Evolutionary conservation across 352 stramenopile species (phyloP), one percentile per base, ranked within the genome.

Genomic region (Phytopythium ostracodes): DNA sequence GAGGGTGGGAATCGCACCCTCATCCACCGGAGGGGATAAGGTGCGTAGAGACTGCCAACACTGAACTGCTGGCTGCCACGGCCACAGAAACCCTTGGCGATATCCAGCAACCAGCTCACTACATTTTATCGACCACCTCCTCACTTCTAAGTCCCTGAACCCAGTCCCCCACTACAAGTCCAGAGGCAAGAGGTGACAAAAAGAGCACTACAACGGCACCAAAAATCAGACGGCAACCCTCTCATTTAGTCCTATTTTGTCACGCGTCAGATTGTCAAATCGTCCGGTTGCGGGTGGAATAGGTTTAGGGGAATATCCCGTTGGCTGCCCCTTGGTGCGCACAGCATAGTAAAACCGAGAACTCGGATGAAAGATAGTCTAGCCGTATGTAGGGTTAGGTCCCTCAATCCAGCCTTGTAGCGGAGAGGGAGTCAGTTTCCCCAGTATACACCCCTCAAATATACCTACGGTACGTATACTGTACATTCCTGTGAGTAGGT

Each of bases 231-330:
- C 4, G 7, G 0, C 11, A 18, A n/a, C 20, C n/a, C n/a, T 20
- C 29, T 29, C 47, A 2, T 58, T 20, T 46, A 22, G 0, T 46
- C 52, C 15, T 38, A 33, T 46, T 46, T 12, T 51, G 54, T 24
- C 54, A 25, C 7, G n/a, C 25, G 36, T 60, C 15, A 49, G 38
- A 33, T 60, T 50, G 54, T 50, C 54, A 51, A 35, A 60, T 60
- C 54, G 54, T 18, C n/a, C 14, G 18, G 35, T 51, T 60, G 54
- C 36, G 52, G 51, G 51, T 10, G 51, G 51, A 57, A 25, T 57
- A 18, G 5, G 51, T 25, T 5, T 56, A 35, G 29, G 50, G 25
- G 27, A 10, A 6, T 33, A 33, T 6, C 1, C 29, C 10, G 33
- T 38, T 10, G 33, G 2, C 20, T 27, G 44, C 44, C 24, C 15